These are phyloP conservation scores for Diaporthe ampelina DNA, from an alignment of 2,329 filamentous ascomycete genomes.

Conservation along the genomic window DNA sequence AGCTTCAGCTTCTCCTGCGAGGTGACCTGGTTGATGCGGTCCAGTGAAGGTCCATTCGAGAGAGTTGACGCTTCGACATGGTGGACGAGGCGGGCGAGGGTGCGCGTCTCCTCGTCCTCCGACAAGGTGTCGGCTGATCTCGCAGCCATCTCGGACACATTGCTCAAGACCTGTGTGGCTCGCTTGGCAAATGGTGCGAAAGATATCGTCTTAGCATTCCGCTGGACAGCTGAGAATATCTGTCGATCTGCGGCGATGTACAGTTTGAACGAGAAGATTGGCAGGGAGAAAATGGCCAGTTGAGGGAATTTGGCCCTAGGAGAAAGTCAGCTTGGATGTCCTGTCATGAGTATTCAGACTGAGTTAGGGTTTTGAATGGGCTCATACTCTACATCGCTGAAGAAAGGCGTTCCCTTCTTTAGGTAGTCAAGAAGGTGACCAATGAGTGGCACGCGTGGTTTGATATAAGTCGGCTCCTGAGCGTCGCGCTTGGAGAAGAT, in stretches of 20 bases:
- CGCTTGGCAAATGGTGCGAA: conserved; percentile 34
- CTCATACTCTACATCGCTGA: conserved; percentile 13
- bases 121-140: neutral
- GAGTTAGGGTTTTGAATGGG: neutral
- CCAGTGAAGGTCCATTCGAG: conserved; percentile 17
- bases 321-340: neutral
- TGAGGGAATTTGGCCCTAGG: conserved; percentile 18
- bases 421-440: neutral
- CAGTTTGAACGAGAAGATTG: conserved; percentile 37
- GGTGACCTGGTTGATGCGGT: conserved; percentile 27
- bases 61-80: conserved; percentile 8
- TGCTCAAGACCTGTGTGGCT: neutral
- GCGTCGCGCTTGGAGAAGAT: conserved; percentile 22
- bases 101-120: conserved; percentile 11
- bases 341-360: neutral
- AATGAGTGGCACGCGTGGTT: conserved; percentile 27
- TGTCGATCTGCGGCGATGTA: conserved; percentile 35
- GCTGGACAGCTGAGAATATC: conserved; percentile 24
- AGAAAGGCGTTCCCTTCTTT: conserved; percentile 1
- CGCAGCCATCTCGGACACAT: neutral
- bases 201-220: conserved; percentile 35
- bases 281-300: conserved; percentile 30
- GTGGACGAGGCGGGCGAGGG: conserved; percentile 12
- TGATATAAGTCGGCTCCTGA: conserved; percentile 29
- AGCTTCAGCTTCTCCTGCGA: conserved; percentile 23